Base-by-base conservation (phyloP, 2,329 filamentous ascomycete species). In the Talaromyces pinophilus region DNA sequence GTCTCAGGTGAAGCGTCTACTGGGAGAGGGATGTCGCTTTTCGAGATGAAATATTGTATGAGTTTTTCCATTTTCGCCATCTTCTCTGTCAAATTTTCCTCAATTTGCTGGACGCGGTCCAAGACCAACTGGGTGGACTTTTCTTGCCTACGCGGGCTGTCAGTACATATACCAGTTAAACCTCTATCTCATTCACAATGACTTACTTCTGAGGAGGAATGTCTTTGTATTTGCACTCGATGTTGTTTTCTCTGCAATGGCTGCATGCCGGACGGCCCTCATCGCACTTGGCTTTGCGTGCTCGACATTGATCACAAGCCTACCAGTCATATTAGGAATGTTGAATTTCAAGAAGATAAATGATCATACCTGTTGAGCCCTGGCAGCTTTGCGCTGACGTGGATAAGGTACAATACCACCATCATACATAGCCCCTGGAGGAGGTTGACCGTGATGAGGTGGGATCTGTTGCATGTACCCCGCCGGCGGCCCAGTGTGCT, bases 241-340 rank as follows among this genome's bases (percentile, higher is more conserved):
- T 85, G 70, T 86, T 89, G 76, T 96, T 96, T 71, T 98, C 93
- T 72, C 90, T 90, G 77, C 95, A 99, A 72, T 88, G 88, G 46
- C 90, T 92, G 75, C 92, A 94, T 72, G 91, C 90, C 1, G 91
- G 93, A 70, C 90, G 88, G 11, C 89, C 88, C 81, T 97, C 93
- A 72, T 96, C 92, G 76, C 93, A 97, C 79, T 96, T 96, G 15
- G 92, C 92, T 78, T 96, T 97, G 46, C 94, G 85, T 68, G 91
- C 86, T 67, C 93, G 88, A 79, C 93, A 97, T 77, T 90, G 92
- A 74, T 96, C 93, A 78, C 95, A 99, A 44, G 95, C 95, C 89
- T 67, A 48, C 25, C 2, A 1, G n/a, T 30, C 55, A 25, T 2
- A n/a, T 60, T 46, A 42, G 28, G 30, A n/a, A 6, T 4, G 22